Conservation (phyloP, 305 asterid genomes). For the Plantago lanceolata region DNA sequence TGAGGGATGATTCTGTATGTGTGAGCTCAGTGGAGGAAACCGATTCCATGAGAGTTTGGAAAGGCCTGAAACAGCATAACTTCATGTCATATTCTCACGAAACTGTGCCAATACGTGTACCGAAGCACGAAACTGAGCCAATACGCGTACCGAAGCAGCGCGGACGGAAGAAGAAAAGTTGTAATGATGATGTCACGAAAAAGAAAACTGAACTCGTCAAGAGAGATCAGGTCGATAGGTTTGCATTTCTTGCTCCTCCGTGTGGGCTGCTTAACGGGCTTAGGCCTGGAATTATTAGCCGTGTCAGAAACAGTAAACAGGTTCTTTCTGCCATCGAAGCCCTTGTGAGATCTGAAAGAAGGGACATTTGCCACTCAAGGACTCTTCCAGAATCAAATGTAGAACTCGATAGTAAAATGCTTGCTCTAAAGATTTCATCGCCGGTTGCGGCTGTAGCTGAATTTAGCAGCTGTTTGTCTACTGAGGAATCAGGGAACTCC, state of each 20-base stretch:
- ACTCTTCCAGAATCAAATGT: neutral
- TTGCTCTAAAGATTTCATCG: neutral
- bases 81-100: slow-evolving; percentile 41
- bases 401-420: neutral
- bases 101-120: slow-evolving; percentile 33
- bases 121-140: slow-evolving; percentile 42
- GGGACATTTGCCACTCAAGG: slow-evolving; percentile 29
- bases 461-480: neutral
- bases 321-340: slow-evolving; percentile 83
- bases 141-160: slow-evolving; percentile 31
- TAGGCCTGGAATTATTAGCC: slow-evolving; percentile 90
- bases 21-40: slow-evolving; percentile 54
- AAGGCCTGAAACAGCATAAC: slow-evolving; percentile 76
- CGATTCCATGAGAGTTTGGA: slow-evolving; percentile 68
- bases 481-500: neutral
- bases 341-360: slow-evolving; percentile 57
- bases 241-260: slow-evolving; percentile 88
- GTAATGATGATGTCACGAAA: neutral
- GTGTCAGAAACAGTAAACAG: slow-evolving; percentile 86
- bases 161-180: neutral
- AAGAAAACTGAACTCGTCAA: slow-evolving; percentile 60
- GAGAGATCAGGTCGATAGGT: slow-evolving; percentile 77
- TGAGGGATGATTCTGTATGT: slow-evolving; percentile 57
- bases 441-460: neutral
- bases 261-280: slow-evolving; percentile 82